Base-by-base conservation (phyloP, 805 yeast species). In the Candida maesae region DNA sequence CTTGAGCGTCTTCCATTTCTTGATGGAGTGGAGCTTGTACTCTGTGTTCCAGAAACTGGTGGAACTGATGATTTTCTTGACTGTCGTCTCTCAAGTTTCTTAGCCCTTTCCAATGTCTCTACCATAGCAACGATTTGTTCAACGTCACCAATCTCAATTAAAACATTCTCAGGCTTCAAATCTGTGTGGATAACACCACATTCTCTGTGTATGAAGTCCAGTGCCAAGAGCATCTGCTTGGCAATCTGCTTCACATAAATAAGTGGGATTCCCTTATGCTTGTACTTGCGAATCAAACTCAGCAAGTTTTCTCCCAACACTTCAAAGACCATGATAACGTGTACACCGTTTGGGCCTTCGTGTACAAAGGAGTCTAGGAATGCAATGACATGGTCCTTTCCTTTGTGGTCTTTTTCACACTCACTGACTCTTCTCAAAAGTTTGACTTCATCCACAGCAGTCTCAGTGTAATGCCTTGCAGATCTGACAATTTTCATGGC, bases 251-350 rank as follows among this genome's bases (percentile, higher is more conserved):
- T 84, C 27, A 86, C 93, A 53, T 84, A 76, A 17, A 73, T 71
- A 24, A 78, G 59, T 2, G 95, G 95, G n/a, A 87, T 74, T 17
- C 95, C 91, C 49, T 84, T 72, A 63, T 84, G 88, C 57, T 76
- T 72, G 56, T 75, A 90, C 42, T 90, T 72, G 49, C 86, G 76
- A 44, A 91, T 88, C 51, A 93, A 69, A 16, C 95, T 90, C 38
- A 93, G 67, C 51, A 93, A 63, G 59, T 89, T 91, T 62, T 93
- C 99, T 16, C 99, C 99, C 47, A 93, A 68, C 0, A 93, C 96
- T 65, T 93, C 99, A 61, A 93, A 93, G 2, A 91, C 97, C 98
- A 93, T 93, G 44, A 93, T 91, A 10, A 89, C 82, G 64, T 93
- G 99, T 3, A 76, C 72, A 2, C 99, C 99, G 62, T 93, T 88